Percentiles rank a stretch among this genome's conserved stretches.
These are phyloP conservation scores for Avicennia marina DNA, from an alignment of 257 asterid species.

Conservation along the genomic window DNA sequence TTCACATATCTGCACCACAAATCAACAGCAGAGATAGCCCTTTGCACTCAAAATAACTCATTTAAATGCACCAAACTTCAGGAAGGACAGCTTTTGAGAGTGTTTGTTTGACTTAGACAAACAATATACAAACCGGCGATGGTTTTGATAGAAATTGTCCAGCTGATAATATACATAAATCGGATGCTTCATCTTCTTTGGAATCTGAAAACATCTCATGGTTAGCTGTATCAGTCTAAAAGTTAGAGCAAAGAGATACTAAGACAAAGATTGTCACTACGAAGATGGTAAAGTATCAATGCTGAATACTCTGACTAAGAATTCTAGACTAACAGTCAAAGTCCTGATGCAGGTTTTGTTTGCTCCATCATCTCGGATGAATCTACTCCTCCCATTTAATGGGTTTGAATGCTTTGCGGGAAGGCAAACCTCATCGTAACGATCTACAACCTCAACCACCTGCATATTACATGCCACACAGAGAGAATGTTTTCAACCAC, in stretches of 20 bases:
- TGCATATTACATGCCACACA: background rate
- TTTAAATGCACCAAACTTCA: background rate
- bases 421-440: slow-evolving; percentile 60
- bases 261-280: background rate
- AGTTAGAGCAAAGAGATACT: background rate
- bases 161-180: slow-evolving; percentile 58
- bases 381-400: slow-evolving; percentile 29
- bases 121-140: slow-evolving; percentile 42
- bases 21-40: background rate
- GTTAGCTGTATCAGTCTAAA: background rate
- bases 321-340: slow-evolving; percentile 33
- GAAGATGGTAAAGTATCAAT: too few species aligned
- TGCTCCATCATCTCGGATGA: slow-evolving; percentile 33
- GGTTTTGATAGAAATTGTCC: slow-evolving; percentile 65
- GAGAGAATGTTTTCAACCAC: background rate
- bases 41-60: background rate
- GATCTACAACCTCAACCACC: slow-evolving; percentile 68
- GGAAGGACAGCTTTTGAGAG: background rate
- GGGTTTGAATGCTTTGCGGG: slow-evolving; percentile 22
- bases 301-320: background rate
- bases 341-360: slow-evolving; percentile 51
- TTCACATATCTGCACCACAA: slow-evolving; percentile 63
- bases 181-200: slow-evolving; percentile 59
- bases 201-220: slow-evolving; percentile 29
- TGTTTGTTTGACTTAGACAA: too few species aligned